These are phyloP conservation scores for Mortierella sp. DNA, from an alignment of 371 early-diverging fungal genomes.

Conservation along the genomic window DNA sequence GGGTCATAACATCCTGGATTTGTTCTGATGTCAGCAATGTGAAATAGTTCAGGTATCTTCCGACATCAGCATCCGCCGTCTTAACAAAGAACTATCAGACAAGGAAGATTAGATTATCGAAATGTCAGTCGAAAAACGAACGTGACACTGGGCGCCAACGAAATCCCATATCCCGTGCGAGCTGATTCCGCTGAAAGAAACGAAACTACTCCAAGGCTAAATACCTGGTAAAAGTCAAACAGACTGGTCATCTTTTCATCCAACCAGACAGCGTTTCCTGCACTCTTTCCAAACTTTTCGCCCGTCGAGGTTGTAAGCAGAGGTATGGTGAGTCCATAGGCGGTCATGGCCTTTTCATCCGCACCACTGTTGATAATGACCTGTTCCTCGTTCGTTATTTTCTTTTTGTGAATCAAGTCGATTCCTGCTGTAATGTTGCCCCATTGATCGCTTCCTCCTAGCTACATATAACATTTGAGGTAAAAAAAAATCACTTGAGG, in stretches of 20 bases:
- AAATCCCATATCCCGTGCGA: neutral
- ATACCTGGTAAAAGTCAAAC: constrained; percentile 94
- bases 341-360: constrained; percentile 50
- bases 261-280: constrained; percentile 96
- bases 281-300: constrained; percentile 97
- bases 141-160: neutral
- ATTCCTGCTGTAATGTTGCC: constrained; percentile 97
- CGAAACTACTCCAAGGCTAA: neutral
- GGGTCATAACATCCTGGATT: constrained; percentile 71
- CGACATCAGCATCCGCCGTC: constrained; percentile 86
- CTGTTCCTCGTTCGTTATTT: constrained; percentile 36
- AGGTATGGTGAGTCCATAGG: constrained; percentile 92
- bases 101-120: neutral
- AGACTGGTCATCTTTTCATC: constrained; percentile 82
- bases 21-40: constrained; percentile 78
- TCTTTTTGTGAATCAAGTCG: constrained; percentile 84
- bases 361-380: constrained; percentile 31
- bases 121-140: neutral
- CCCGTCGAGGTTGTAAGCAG: constrained; percentile 89
- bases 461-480: constrained; percentile 49
- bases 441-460: constrained; percentile 99
- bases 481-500: neutral
- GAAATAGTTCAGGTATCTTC: constrained; percentile 80
- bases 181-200: neutral
- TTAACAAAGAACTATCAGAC: constrained; percentile 81